Evolutionary conservation across 768 basidiomycete species (phyloP), one percentile per base, ranked within the genome.

Genomic region (Boletus rubropictus): DNA sequence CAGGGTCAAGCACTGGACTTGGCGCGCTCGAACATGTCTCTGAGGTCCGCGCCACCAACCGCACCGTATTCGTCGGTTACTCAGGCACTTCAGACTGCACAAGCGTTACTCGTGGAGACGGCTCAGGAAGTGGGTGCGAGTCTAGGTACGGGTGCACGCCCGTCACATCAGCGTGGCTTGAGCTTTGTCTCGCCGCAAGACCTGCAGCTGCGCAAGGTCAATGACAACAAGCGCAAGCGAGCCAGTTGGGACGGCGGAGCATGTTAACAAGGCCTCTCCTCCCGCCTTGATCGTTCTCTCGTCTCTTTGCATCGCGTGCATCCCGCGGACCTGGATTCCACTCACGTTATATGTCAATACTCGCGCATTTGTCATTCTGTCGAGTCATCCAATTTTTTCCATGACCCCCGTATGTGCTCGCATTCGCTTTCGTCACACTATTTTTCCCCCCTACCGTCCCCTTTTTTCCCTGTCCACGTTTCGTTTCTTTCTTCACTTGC

Each of bases 181-280:
- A 77, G 75, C 49, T 78, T 72, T 18, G 74, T 78, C 36, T 75
- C 75, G 14, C 77, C 77, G 25, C 72, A 78, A 49, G 77, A 79
- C 50, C 57, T 79, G 42, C 62, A 77, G 44, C 44, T 78, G 51
- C 71, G 71, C 61, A 72, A 69, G 55, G 68, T 64, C 8, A 73
- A 49, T 46, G 78, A 80, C 44, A 75, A 78, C 53, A 79, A 80
- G 61, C 69, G 77, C 49, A 79, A 79, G 66, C 68, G 77, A 50
- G 74, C 75, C 31, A 80, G 78, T 52, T 79, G 77, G 77, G 77
- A 79, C 51, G 78, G 77, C 12, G 67, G 66, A 17, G 60, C 59
- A 17, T 66, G 66, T 29, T 70, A 41, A 50, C 11, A 7, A 11
- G 28, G 28, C 49, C n/a, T 43, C 22, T 25, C 12, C 24, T 44